Percentiles rank a stretch among this genome's conserved stretches.
phyloP scores from a whole-genome alignment of 2,329 filamentous ascomycete genomes.

The Amauroascus verrucosus region DNA sequence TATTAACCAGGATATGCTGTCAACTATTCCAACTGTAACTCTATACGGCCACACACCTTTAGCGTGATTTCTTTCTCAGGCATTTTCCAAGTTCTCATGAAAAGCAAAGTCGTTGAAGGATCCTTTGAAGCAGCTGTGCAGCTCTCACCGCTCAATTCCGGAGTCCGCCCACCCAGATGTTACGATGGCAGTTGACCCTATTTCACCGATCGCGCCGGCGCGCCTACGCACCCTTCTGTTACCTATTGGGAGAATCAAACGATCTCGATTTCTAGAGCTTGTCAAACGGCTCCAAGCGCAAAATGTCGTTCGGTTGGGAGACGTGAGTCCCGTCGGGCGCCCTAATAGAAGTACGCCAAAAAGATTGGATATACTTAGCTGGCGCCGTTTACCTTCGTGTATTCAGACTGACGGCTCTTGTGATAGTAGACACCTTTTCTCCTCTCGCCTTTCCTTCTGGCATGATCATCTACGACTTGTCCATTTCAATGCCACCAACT shows the following conservation, averaged over 20 bases:
- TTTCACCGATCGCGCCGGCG: constrained; percentile 83
- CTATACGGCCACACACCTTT: too few species aligned
- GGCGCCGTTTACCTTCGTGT: neutral
- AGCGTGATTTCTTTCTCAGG: neutral
- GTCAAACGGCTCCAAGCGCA: constrained; percentile 67
- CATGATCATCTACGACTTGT: constrained; percentile 77
- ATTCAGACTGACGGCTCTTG: neutral
- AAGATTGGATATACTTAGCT: constrained; percentile 4
- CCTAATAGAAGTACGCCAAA: constrained; percentile 66
- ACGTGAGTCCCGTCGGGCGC: constrained; percentile 73
- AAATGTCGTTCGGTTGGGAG: constrained; percentile 71
- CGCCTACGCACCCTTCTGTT: constrained; percentile 79
- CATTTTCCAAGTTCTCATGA: neutral
- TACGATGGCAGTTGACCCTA: constrained; percentile 76
- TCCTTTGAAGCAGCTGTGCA: neutral
- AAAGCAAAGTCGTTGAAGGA: neutral
- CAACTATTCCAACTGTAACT: too few species aligned
- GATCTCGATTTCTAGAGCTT: constrained; percentile 68
- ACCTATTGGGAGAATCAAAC: constrained; percentile 76
- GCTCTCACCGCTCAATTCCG: neutral
- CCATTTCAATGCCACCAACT: constrained; percentile 65
- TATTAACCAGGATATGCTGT: too few species aligned
- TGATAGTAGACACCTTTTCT: constrained; percentile 74
- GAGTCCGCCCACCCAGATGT: constrained; percentile 4
- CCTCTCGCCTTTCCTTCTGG: constrained; percentile 79